Percentiles rank a stretch among this genome's conserved stretches.
Evolutionary conservation across 495 filamentous ascomycete genomes (phyloP).

Genomic region (Paragyromitra xinjiangensis): DNA sequence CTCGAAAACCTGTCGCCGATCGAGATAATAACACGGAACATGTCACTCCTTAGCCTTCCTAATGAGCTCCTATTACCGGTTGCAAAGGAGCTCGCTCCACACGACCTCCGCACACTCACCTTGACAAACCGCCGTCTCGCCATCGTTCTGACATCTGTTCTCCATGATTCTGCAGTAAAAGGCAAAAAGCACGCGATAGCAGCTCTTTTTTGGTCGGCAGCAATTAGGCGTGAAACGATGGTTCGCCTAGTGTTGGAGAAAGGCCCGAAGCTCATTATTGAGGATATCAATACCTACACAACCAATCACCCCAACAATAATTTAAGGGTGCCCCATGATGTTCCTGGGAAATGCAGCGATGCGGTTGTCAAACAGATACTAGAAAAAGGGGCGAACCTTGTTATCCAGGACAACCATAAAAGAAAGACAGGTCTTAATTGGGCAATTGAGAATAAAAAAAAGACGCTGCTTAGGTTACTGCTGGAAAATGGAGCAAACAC

Average conservation of each 20-base stretch:
- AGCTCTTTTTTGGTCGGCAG: slow-evolving; percentile 38
- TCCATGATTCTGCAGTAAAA: slow-evolving; percentile 19
- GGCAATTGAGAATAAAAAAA: slow-evolving; percentile 30
- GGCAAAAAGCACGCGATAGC: slow-evolving; percentile 21
- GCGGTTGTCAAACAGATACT: slow-evolving; percentile 31
- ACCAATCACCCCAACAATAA: neutral
- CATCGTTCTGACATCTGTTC: slow-evolving; percentile 18
- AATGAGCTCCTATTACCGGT: slow-evolving; percentile 44
- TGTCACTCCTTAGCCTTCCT: slow-evolving; percentile 37
- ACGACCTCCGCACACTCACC: slow-evolving; percentile 29
- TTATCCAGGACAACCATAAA: slow-evolving; percentile 20
- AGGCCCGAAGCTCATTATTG: slow-evolving; percentile 36
- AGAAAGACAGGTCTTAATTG: slow-evolving; percentile 27
- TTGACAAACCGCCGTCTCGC: slow-evolving; percentile 40
- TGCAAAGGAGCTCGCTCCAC: slow-evolving; percentile 33
- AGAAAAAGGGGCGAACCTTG: slow-evolving; percentile 35
- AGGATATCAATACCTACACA: slow-evolving; percentile 23
- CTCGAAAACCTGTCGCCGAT: slow-evolving; percentile 8
- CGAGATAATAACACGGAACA: slow-evolving; percentile 8
- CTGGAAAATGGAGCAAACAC: slow-evolving; percentile 32
- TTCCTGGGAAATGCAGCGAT: slow-evolving; percentile 26
- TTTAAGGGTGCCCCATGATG: neutral
- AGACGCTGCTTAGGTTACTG: slow-evolving; percentile 24
- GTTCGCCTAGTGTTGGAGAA: slow-evolving; percentile 45
- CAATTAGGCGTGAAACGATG: slow-evolving; percentile 25